Evolutionary conservation across 805 yeast species (phyloP).

Genomic region (Torulaspora quercuum): DNA sequence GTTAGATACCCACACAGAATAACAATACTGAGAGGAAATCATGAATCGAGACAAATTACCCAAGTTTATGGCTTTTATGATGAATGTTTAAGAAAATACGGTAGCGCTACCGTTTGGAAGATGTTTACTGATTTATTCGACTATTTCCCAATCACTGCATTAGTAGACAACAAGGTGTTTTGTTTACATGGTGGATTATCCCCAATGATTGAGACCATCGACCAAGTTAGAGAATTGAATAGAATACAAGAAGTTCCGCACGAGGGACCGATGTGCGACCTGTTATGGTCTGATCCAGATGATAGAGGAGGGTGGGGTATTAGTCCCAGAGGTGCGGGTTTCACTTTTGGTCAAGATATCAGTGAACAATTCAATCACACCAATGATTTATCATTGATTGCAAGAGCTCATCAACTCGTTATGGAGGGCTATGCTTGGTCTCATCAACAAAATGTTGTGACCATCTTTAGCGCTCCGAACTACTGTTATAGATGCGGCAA

Average conservation of each 20-base stretch:
- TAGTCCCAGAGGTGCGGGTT: conserved; percentile 97
- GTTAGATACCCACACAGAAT: conserved; percentile 88
- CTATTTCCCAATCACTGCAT: conserved; percentile 88
- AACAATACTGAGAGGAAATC: conserved; percentile 90
- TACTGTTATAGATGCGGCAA: conserved; percentile 97
- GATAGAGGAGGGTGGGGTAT: conserved; percentile 98
- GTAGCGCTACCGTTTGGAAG: conserved; percentile 91
- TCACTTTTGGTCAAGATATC: conserved; percentile 95
- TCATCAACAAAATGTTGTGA: conserved; percentile 90
- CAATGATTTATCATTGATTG: conserved; percentile 77
- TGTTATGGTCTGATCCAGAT: conserved; percentile 96
- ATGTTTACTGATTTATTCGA: conserved; percentile 87
- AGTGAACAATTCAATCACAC: conserved; percentile 91
- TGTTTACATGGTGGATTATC: conserved; percentile 94
- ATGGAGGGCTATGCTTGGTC: conserved; percentile 97
- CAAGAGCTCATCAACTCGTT: conserved; percentile 95
- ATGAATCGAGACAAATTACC: conserved; percentile 92
- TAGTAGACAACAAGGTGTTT: conserved; percentile 85
- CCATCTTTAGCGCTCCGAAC: conserved; percentile 93
- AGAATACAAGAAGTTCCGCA: conserved; percentile 96
- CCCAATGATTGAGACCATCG: conserved; percentile 90
- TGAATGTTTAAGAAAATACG: conserved; percentile 90
- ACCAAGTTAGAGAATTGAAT: conserved; percentile 85
- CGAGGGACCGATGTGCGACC: conserved; percentile 97
- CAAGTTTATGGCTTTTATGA: conserved; percentile 96